Base-by-base conservation (phyloP, 2,329 filamentous ascomycete genomes). In the Aspergillus pseudotamarii region DNA sequence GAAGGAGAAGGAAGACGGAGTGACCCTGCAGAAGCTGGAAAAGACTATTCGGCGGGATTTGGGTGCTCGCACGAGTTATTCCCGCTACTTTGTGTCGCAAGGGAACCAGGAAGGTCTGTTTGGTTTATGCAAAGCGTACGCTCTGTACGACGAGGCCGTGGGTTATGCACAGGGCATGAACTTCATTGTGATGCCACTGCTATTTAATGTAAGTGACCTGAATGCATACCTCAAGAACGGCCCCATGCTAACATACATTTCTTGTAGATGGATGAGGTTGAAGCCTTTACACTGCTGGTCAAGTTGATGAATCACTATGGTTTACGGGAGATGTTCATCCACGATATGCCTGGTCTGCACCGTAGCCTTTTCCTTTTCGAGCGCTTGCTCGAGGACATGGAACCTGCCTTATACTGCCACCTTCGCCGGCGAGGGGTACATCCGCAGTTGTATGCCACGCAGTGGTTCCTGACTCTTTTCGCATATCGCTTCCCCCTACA, bases 151-250 rank as follows among this genome's bases (percentile, higher is more conserved):
- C 73, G 93, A 97, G 73, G 91, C 85, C 9, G 95, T 99, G 41
- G 94, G 95, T 36, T 99, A 99, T 77, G 94, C 96, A 0, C 95
- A 99, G 78, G 95, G 95, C 74, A 97, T 99, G 91, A 99, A 98
- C 75, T 99, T 99, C 73, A 88, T 99, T 64, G 91, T 93, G 56
- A 98, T 98, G 93, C 95, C 96, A 28, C 79, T 99, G 21, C 83
- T 99, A 1, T 97, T 99, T 81, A 98, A 97, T 76, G 89, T 91
- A 80, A 83, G 89, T 77, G 56, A 34, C 19, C 36, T 30, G 30
- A 12, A 6, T 19, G 12, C 28, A 19, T 14, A 58, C 28, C 45
- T 26, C 46, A 19, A 23, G 28, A n/a, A 32, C 21, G 8, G 21
- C 16, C 21, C 16, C 12, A 28, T 53, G 28, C 50, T 53, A 36